phyloP scores from a whole-genome alignment of 2,329 filamentous ascomycete species.

The Ceratocystis albifundus region DNA sequence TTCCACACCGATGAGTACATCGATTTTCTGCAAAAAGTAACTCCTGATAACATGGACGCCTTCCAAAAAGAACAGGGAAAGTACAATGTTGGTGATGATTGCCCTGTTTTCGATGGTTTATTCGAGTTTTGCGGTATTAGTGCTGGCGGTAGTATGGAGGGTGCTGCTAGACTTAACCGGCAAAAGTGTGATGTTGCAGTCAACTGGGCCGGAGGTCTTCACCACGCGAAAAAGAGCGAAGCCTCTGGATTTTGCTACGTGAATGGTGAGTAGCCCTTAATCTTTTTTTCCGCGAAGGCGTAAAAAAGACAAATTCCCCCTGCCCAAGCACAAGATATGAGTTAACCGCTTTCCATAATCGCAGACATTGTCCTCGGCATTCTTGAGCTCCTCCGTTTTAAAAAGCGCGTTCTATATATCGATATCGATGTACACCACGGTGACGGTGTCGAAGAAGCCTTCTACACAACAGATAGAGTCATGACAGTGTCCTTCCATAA shows the following conservation, averaged over 20 bases:
- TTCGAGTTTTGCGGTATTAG: constrained; percentile 95
- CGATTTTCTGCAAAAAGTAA: constrained; percentile 87
- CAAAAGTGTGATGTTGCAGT: constrained; percentile 93
- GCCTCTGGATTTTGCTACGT: constrained; percentile 97
- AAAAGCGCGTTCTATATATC: constrained; percentile 93
- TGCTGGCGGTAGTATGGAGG: constrained; percentile 86
- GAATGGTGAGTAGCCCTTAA: constrained; percentile 54
- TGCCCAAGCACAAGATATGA: not conserved
- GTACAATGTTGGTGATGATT: constrained; percentile 94
- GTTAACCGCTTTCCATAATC: not conserved
- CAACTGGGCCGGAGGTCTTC: constrained; percentile 94
- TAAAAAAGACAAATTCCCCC: not conserved
- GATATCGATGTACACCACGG: constrained; percentile 93
- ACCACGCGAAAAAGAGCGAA: constrained; percentile 95
- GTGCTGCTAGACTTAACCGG: constrained; percentile 77
- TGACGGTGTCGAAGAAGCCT: constrained; percentile 85
- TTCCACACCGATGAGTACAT: constrained; percentile 96
- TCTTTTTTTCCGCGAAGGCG: not conserved
- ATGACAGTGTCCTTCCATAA: constrained; percentile 95
- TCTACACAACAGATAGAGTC: constrained; percentile 83
- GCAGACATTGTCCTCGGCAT: constrained; percentile 84
- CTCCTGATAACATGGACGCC: constrained; percentile 94
- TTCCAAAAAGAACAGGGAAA: constrained; percentile 69
- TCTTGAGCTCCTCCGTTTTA: constrained; percentile 77
- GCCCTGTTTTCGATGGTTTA: constrained; percentile 94